Evolutionary conservation across 768 basidiomycete species (phyloP), one percentile per base, ranked within the genome.

Genomic region (Trichaptum fuscoviolaceum): DNA sequence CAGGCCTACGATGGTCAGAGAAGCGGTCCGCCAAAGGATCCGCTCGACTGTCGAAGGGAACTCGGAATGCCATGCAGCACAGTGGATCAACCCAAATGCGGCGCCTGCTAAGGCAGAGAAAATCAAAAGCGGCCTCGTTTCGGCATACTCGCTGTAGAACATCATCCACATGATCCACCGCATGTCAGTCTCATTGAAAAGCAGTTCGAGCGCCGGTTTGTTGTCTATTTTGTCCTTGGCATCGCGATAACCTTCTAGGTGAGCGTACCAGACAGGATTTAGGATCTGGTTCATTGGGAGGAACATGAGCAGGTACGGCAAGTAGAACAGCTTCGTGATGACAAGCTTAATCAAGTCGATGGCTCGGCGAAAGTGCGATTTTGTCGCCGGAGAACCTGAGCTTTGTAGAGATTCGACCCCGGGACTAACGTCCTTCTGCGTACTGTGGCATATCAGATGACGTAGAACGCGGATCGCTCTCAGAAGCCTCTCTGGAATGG

Each of bases 81-180:
- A n/a, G 25, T 58, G 57, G 57, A 58, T 26, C 17, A 65, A 26
- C 25, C 65, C 65, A 52, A 64, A 52, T 52, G 42, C 42, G 42
- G 42, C 42, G 15, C 42, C 42, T 12, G 42, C 10, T 20, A 20
- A 52, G 15, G 42, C 42, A 52, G 42, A 52, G 42, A 52, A 15
- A 12, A 52, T 2, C 42, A 52, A 52, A 12, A 52, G 42, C 42
- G 42, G 42, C 42, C 10, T 12, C 20, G 42, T 12, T 4, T 52
- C 42, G 42, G 42, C 42, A 2, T 52, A 4, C 15, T 52, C 42
- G 42, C 42, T 52, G 10, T 52, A 52, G 10, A 52, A 52, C 42
- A 52, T 12, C 42, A 52, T 52, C 10, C 6, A 52, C 42, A 52
- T 52, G 42, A 52, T 52, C 42, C 42, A 52, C 3, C 10, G 2